phyloP scores from a whole-genome alignment of 2,329 filamentous ascomycete species.

The Alternaria postmessia region DNA sequence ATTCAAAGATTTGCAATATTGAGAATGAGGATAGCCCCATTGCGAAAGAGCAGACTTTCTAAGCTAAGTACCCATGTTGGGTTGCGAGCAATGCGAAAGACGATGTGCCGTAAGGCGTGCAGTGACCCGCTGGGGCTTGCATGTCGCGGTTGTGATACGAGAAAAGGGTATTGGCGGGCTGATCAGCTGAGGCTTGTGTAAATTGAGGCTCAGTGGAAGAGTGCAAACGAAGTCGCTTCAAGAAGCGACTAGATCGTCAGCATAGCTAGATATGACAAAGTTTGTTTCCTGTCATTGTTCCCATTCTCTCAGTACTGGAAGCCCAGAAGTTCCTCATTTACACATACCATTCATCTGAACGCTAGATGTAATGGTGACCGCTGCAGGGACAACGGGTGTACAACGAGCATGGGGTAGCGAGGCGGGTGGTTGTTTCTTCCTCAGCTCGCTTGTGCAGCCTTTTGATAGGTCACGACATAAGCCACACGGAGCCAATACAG shows the following conservation, averaged over 20 bases:
- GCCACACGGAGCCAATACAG: background rate
- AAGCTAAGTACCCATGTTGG: constrained; percentile 6
- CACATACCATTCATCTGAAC: background rate
- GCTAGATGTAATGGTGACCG: background rate
- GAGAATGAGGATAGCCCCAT: background rate
- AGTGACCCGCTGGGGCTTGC: constrained; percentile 17
- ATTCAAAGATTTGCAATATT: background rate
- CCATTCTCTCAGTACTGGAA: background rate
- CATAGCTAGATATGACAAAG: background rate
- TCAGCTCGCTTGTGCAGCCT: constrained; percentile 1
- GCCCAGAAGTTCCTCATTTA: background rate
- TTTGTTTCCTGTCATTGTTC: background rate
- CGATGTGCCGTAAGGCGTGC: constrained; percentile 7
- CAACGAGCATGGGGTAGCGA: constrained; percentile 16
- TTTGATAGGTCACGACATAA: constrained; percentile 7
- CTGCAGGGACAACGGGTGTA: constrained; percentile 3
- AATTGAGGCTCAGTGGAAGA: background rate
- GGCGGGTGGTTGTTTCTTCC: constrained; percentile 1
- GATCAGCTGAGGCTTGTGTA: constrained; percentile 5
- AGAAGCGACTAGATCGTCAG: background rate
- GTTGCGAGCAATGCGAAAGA: constrained; percentile 2
- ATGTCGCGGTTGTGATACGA: constrained; percentile 8
- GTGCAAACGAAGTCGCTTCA: background rate
- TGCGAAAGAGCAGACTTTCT: constrained; percentile 3
- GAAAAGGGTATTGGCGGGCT: constrained; percentile 5